A percentile compares a stretch with the other conserved stretches of the same genome.
These are phyloP conservation scores for Suaeda aralocaspica DNA, from an alignment of 148 eudicot species.

Conservation along the genomic window DNA sequence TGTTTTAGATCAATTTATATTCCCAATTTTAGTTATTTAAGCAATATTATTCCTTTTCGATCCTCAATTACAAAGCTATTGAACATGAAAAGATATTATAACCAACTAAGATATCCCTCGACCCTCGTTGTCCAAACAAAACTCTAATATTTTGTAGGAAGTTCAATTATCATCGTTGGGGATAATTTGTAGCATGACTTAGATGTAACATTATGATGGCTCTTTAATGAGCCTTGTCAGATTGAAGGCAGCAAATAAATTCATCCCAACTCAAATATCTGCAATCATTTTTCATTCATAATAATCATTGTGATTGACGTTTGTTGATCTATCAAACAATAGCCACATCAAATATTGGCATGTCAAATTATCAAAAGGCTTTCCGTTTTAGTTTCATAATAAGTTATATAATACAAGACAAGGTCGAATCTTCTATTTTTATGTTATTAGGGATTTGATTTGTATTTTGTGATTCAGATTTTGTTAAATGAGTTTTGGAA, in stretches of 20 bases:
- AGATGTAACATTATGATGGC: no score
- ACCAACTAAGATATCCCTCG: no score
- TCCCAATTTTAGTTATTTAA: no score
- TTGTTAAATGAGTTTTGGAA: conserved; percentile 9
- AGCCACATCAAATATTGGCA: conserved; percentile 9
- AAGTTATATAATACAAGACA: conserved; percentile 16
- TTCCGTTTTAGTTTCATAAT: conserved; percentile 10
- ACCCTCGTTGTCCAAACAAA: no score
- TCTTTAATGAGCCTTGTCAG: not conserved
- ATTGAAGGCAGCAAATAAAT: not conserved
- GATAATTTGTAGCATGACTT: no score
- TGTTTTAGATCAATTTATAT: no score
- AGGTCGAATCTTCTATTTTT: conserved; percentile 16
- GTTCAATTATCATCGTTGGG: no score
- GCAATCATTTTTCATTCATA: not conserved
- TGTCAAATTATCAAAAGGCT: conserved; percentile 9
- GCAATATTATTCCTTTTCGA: no score
- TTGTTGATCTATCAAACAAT: not conserved
- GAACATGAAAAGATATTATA: no score
- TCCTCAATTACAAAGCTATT: no score
- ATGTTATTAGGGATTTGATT: conserved; percentile 1
- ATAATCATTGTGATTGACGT: conserved; percentile 1
- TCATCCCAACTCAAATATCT: not conserved
- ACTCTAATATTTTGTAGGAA: no score
- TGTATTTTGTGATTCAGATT: no score